phyloP scores from a whole-genome alignment of 768 basidiomycete species.

The Harrya chromipes region DNA sequence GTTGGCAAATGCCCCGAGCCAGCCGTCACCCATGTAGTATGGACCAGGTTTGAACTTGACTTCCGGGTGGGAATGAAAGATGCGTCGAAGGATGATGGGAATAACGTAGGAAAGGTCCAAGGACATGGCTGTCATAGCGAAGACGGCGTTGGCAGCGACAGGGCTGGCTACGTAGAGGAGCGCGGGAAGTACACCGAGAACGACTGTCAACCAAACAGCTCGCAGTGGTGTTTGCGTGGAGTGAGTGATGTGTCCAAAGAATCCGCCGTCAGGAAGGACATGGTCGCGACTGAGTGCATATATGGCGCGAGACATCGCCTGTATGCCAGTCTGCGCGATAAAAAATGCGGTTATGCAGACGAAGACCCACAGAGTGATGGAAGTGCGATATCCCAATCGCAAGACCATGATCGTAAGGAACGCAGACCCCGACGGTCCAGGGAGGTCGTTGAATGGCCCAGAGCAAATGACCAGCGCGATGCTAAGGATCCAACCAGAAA shows the following conservation, averaged over 20 bases:
- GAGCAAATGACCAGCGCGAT: constrained; percentile 60
- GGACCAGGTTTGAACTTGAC: constrained; percentile 59
- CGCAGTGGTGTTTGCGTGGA: constrained; percentile 53
- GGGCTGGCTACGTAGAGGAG: constrained; percentile 51
- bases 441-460: constrained; percentile 45
- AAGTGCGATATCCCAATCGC: constrained; percentile 50
- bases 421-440: constrained; percentile 51
- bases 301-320: constrained; percentile 56
- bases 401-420: constrained; percentile 57
- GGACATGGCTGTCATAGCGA: constrained; percentile 51
- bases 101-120: constrained; percentile 56
- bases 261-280: constrained; percentile 55
- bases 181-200: constrained; percentile 42
- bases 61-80: constrained; percentile 53
- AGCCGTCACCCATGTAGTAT: constrained; percentile 55
- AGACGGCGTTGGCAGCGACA: constrained; percentile 53
- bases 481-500: constrained; percentile 63
- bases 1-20: constrained; percentile 44
- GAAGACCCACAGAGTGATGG: constrained; percentile 54
- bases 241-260: constrained; percentile 48
- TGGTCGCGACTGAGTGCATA: constrained; percentile 57
- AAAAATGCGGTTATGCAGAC: constrained; percentile 62
- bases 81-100: constrained; percentile 50
- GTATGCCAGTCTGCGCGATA: constrained; percentile 49
- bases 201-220: constrained; percentile 51